Evolutionary conservation across 768 basidiomycete genomes (phyloP).

Genomic region (Pleurotus citrinopileatus): DNA sequence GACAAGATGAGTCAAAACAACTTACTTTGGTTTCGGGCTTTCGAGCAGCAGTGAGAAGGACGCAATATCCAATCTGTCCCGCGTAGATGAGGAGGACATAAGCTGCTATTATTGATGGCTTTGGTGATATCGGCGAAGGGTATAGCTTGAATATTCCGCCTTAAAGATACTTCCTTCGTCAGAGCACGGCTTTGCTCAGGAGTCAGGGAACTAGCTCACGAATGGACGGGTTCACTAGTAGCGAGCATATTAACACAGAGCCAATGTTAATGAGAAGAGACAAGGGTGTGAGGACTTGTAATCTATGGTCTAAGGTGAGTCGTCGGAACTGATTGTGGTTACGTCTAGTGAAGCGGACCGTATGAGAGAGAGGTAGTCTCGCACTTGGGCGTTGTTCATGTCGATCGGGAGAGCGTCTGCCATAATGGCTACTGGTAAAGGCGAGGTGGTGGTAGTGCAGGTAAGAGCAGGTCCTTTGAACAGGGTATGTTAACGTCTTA

Average conservation of each 20-base stretch:
- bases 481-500: too few relatives aligned
- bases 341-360: constrained; percentile 28
- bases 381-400: constrained; percentile 55
- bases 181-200: too few relatives aligned
- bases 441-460: not conserved
- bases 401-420: constrained; percentile 64
- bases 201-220: too few relatives aligned
- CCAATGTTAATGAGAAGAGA: constrained; percentile 81
- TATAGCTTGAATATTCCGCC: constrained; percentile 50
- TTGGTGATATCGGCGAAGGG: constrained; percentile 73
- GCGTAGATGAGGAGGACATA: constrained; percentile 63
- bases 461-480: too few relatives aligned
- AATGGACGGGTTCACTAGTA: constrained; percentile 65
- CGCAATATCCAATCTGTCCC: constrained; percentile 78
- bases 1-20: not conserved
- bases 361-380: constrained; percentile 64
- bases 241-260: constrained; percentile 62
- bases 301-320: constrained; percentile 28
- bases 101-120: constrained; percentile 48
- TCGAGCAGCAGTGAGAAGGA: constrained; percentile 67
- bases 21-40: constrained; percentile 79
- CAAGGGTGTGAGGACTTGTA: constrained; percentile 87
- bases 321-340: not conserved
- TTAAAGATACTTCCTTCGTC: too few relatives aligned
- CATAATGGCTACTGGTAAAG: not conserved